These are phyloP conservation scores for Fusarium penzigii DNA, from an alignment of 2,329 filamentous ascomycete genomes.

Conservation along the genomic window DNA sequence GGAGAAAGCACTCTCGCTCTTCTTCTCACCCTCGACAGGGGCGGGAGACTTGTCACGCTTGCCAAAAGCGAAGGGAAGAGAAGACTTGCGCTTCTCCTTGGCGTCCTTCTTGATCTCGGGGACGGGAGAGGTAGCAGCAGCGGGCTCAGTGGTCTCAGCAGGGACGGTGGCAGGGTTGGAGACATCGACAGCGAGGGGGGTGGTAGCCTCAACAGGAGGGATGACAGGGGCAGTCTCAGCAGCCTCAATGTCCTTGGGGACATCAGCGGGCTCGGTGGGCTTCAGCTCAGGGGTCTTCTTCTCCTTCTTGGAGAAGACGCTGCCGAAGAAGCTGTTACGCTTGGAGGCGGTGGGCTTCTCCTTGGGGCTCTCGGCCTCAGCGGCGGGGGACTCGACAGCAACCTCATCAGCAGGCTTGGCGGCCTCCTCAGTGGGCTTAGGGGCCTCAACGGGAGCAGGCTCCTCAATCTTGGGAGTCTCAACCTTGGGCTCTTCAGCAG, in stretches of 20 bases:
- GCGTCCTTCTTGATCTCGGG: constrained; percentile 61
- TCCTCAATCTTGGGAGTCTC: constrained; percentile 32
- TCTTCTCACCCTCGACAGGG: constrained; percentile 64
- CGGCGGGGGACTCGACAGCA: constrained; percentile 36
- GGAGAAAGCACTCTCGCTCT: constrained; percentile 55
- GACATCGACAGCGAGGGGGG: constrained; percentile 58
- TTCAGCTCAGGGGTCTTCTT: constrained; percentile 59
- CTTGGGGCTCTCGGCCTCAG: constrained; percentile 43
- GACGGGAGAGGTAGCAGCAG: constrained; percentile 42
- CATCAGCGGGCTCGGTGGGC: constrained; percentile 38
- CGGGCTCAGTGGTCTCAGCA: constrained; percentile 48
- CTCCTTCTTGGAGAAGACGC: constrained; percentile 54
- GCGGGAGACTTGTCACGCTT: constrained; percentile 69
- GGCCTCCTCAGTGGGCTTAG: constrained; percentile 29
- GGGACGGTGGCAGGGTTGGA: constrained; percentile 48
- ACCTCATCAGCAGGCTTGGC: constrained; percentile 37
- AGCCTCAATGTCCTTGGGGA: constrained; percentile 49
- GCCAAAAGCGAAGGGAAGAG: constrained; percentile 72
- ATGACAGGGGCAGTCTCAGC: constrained; percentile 59
- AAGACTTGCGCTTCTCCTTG: constrained; percentile 84
- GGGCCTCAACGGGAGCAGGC: constrained; percentile 36
- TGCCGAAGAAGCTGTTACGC: constrained; percentile 59
- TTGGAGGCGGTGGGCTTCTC: constrained; percentile 49
- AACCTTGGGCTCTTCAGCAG: constrained; percentile 6
- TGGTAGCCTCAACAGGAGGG: constrained; percentile 58